phyloP scores from a whole-genome alignment of 208 protist genomes.

The Strigomonas culicis region DNA sequence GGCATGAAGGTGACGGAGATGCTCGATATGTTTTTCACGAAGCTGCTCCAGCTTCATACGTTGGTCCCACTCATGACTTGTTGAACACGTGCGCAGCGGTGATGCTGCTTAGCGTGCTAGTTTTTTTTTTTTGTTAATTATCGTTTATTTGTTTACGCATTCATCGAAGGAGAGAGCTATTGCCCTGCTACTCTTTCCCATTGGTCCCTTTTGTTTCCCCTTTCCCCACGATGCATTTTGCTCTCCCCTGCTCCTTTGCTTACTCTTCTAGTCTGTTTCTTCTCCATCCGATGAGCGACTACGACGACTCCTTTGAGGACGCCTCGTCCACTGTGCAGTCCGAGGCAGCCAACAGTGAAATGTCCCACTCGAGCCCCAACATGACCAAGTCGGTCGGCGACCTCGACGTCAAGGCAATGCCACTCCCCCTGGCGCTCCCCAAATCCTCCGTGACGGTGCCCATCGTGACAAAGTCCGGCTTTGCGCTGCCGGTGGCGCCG shows the following conservation, averaged over 20 bases:
- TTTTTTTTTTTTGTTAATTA: background rate
- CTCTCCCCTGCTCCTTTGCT: background rate
- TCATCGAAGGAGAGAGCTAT: background rate
- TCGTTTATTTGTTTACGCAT: background rate
- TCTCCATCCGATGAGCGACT: conserved; percentile 45
- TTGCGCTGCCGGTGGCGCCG: conserved; percentile 15
- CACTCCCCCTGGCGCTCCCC: no score
- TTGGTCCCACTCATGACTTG: conserved; percentile 37
- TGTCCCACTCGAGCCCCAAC: no score
- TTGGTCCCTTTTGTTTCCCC: background rate
- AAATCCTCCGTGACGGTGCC: no score
- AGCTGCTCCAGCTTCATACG: conserved; percentile 37
- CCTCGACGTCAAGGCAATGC: no score
- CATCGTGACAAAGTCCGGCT: no score
- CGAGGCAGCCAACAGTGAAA: no score
- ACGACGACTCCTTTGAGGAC: conserved; percentile 68
- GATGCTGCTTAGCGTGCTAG: background rate
- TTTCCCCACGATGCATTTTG: background rate
- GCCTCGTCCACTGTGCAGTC: no score
- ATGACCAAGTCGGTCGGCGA: no score
- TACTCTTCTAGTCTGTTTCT: background rate
- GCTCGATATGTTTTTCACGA: conserved; percentile 42
- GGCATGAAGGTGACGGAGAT: conserved; percentile 43
- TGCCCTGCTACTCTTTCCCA: background rate
- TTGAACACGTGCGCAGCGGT: background rate